Base-by-base conservation (phyloP, 208 protist genomes). In the Trypanosoma mega region DNA sequence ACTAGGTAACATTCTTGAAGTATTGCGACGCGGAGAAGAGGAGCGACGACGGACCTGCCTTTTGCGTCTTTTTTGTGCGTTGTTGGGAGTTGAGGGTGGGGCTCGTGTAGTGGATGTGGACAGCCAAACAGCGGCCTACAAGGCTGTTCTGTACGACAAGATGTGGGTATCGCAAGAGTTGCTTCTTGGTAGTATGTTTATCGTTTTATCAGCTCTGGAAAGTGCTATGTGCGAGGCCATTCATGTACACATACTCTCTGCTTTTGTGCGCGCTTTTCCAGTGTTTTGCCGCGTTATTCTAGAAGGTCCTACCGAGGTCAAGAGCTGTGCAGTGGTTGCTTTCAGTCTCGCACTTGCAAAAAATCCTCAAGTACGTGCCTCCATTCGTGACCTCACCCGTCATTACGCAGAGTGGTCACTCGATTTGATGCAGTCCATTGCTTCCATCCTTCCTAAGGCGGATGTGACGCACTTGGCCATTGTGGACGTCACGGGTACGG, bases 101-200 rank as follows among this genome's bases (percentile, higher is more conserved):
- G 1, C 26, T n/a, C 7, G 1, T 46, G 54, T 49, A 1, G 26
- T 37, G 9, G 54, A 60, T 20, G 11, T 49, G 47, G 41, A 60
- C 3, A 34, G 14, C 4, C 41, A 49, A 2, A 49, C 39, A 0
- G 39, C 54, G 9, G 54, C 54, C 8, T 60, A 60, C 41, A 60
- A 36, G 41, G 39, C 41, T 27, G n/a, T 60, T 47, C 54, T 60
- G 8, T 2, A 37, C 2, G 41, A 49, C 12, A 33, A 50, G 26
- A 48, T 47, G 23, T 60, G 54, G 54, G n/a, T 29, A 5, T 60
- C 54, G n/a, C 54, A 49, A 29, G 41, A 60, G 23, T 21, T 11
- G 31, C 9, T 60, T 37, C n/a, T 48, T 6, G n/a, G 14, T n/a
- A 30, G 43, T 23, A 31, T 60, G 4, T 16, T 39, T 37, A 21